Evolutionary conservation across 2,329 filamentous ascomycete species (phyloP).

Genomic region (Penicillium brevicompactum): DNA sequence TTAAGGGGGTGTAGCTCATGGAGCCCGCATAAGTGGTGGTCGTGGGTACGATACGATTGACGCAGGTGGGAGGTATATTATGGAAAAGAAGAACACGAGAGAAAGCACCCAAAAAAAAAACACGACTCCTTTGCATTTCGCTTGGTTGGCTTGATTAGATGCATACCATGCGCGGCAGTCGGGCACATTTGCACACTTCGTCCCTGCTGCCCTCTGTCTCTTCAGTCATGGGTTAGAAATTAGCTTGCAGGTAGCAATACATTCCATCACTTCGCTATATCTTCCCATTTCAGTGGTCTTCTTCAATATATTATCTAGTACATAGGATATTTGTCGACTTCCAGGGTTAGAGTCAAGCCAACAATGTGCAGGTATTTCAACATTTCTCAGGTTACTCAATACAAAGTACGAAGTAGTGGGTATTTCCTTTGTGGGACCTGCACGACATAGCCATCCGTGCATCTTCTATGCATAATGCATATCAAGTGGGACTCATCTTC

Average conservation of each 20-base stretch:
- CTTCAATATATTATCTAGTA: not conserved
- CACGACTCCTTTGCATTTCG: not conserved
- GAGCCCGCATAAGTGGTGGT: not conserved
- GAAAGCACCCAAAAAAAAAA: not conserved
- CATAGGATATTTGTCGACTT: not conserved
- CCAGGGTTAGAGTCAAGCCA: no score
- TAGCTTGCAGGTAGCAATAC: conserved; percentile 15
- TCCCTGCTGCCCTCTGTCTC: not conserved
- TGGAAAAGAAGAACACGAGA: not conserved
- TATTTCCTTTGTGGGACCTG: conserved; percentile 5
- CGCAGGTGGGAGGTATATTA: not conserved
- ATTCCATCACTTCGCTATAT: conserved; percentile 3
- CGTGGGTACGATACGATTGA: conserved; percentile 5
- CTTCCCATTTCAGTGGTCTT: not conserved
- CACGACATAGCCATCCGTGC: conserved; percentile 7
- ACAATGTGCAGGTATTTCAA: no score
- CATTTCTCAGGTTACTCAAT: not conserved
- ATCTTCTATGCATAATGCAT: conserved; percentile 3
- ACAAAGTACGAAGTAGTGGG: not conserved
- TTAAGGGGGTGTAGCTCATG: not conserved
- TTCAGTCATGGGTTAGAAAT: conserved; percentile 2
- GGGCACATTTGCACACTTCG: conserved; percentile 6
- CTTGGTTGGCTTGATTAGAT: not conserved
- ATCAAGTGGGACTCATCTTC: not conserved
- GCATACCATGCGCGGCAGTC: conserved; percentile 5